Conservation (phyloP, 768 basidiomycete species). For the Boletus edulis region DNA sequence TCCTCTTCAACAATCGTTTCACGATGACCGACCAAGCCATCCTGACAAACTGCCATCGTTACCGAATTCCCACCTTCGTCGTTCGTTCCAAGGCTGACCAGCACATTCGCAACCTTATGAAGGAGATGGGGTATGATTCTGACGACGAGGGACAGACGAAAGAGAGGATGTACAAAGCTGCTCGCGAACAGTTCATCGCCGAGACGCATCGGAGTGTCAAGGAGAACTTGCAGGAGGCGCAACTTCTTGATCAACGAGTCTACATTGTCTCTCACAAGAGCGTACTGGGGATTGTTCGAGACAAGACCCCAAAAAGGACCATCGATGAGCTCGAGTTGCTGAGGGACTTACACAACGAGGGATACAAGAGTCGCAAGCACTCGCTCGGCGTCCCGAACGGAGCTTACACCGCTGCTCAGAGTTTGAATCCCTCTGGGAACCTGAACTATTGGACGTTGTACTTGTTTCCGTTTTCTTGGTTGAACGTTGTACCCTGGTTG, state of each 20-base stretch:
- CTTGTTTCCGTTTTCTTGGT: background rate
- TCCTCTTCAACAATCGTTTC: slow-evolving; percentile 36
- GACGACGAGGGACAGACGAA: slow-evolving; percentile 16
- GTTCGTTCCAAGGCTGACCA: slow-evolving; percentile 38
- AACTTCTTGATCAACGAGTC: slow-evolving; percentile 28
- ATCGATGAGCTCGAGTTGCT: slow-evolving; percentile 31
- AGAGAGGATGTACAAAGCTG: slow-evolving; percentile 20
- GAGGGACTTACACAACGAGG: slow-evolving; percentile 20
- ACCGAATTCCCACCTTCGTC: slow-evolving; percentile 35
- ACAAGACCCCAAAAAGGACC: slow-evolving; percentile 17
- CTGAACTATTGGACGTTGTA: background rate
- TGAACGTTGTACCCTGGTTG: background rate
- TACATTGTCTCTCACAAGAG: slow-evolving; percentile 28
- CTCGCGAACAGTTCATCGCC: slow-evolving; percentile 26
- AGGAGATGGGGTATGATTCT: slow-evolving; percentile 27
- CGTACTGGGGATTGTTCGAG: slow-evolving; percentile 24
- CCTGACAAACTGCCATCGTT: slow-evolving; percentile 30
- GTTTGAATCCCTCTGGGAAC: background rate
- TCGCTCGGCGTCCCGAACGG: slow-evolving; percentile 6
- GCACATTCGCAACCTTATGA: slow-evolving; percentile 27
- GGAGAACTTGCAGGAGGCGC: slow-evolving; percentile 21
- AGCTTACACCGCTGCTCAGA: slow-evolving; percentile 4
- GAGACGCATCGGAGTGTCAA: slow-evolving; percentile 27
- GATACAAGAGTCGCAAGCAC: slow-evolving; percentile 6
- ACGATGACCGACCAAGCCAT: slow-evolving; percentile 37